phyloP scores from a whole-genome alignment of 441 rosid species.

The Euphorbia schlechtendalii region DNA sequence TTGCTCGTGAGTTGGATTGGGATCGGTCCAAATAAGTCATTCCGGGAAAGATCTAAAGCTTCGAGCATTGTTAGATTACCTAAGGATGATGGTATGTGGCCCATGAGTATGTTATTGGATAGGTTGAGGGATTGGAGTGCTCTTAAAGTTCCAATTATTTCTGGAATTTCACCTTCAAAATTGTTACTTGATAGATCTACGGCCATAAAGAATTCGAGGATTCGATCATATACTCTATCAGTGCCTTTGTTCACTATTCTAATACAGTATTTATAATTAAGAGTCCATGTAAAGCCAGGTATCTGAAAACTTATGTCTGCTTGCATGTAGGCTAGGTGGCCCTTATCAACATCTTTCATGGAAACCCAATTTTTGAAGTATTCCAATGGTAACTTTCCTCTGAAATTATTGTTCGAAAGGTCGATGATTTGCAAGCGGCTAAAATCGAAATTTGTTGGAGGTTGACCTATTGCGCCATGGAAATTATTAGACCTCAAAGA shows the following conservation, averaged over 20 bases:
- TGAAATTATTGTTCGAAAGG: slow-evolving; percentile 51
- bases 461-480: neutral
- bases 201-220: neutral
- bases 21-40: slow-evolving; percentile 19
- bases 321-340: neutral
- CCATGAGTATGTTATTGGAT: neutral
- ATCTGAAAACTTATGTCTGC: neutral
- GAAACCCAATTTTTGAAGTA: neutral
- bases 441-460: slow-evolving; percentile 2
- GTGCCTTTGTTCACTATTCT: neutral
- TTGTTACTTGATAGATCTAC: neutral
- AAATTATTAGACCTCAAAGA: neutral
- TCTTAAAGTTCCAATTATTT: neutral
- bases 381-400: slow-evolving; percentile 23
- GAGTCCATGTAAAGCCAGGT: neutral
- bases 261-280: neutral
- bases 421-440: slow-evolving; percentile 41
- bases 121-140: neutral
- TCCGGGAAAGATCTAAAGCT: neutral
- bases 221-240: neutral
- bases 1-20: slow-evolving; percentile 27
- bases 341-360: neutral
- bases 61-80: neutral
- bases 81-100: neutral
- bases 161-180: neutral